Conservation (phyloP, 2,329 filamentous ascomycete species). For the Aspergillus brunneoviolaceus region DNA sequence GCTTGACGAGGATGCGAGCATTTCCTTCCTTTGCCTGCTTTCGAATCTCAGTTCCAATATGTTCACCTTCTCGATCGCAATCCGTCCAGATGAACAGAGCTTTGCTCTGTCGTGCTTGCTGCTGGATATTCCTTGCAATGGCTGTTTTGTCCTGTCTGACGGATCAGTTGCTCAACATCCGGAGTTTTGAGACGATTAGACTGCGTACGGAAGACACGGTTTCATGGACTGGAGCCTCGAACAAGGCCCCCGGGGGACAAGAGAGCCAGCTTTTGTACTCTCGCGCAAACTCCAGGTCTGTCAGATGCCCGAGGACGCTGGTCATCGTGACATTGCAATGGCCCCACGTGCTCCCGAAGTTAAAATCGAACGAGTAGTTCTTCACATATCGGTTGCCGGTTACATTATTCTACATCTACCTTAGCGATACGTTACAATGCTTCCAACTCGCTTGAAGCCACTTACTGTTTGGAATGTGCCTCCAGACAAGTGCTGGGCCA, state of each 20-base stretch:
- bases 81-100: conserved; percentile 97
- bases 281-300: conserved; percentile 70
- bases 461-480: conserved; percentile 69
- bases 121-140: conserved; percentile 81
- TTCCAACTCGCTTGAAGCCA: conserved; percentile 12
- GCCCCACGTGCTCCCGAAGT: conserved; percentile 79
- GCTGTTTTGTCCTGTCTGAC: conserved; percentile 66
- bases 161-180: neutral
- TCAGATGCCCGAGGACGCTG: conserved; percentile 85
- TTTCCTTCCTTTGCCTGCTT: conserved; percentile 76
- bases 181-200: neutral
- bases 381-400: conserved; percentile 75
- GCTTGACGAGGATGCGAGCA: conserved; percentile 70
- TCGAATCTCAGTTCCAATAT: conserved; percentile 90
- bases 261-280: conserved; percentile 77
- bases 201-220: conserved; percentile 63
- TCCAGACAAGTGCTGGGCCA: conserved; percentile 84
- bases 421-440: conserved; percentile 17
- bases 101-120: conserved; percentile 69
- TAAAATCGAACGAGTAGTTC: conserved; percentile 89
- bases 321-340: conserved; percentile 88
- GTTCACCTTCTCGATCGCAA: conserved; percentile 95
- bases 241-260: conserved; percentile 75
- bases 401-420: conserved; percentile 61
- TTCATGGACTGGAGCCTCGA: conserved; percentile 73